A percentile compares a stretch with the other conserved stretches of the same genome.
Evolutionary conservation across 148 eudicot species (phyloP).

Genomic region (Silene uniflora): DNA sequence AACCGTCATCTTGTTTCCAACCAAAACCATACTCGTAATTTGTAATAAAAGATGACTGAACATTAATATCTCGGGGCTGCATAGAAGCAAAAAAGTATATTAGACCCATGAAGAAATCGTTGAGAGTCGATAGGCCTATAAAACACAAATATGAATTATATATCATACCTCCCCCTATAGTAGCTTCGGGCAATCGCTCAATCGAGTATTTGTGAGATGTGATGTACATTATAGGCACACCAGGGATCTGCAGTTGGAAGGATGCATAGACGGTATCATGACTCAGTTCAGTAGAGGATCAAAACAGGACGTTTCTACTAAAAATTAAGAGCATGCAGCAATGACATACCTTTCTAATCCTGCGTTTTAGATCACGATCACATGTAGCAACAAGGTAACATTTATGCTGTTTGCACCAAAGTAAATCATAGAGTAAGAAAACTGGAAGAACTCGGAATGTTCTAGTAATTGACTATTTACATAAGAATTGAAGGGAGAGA

Average conservation of each 20-base stretch:
- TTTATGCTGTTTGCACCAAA: conserved; percentile 63
- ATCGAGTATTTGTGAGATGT: conserved; percentile 85
- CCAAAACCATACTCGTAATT: neutral
- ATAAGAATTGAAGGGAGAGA: neutral
- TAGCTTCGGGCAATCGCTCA: conserved; percentile 96
- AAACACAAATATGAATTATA: neutral
- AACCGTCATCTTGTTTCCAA: neutral
- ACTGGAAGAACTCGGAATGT: neutral
- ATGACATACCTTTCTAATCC: conserved; percentile 77
- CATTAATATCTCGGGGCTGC: conserved; percentile 76
- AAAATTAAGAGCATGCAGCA: neutral
- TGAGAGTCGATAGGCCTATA: neutral
- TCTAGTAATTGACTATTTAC: neutral
- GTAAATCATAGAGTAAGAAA: conserved; percentile 12
- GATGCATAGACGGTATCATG: neutral
- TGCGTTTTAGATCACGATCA: conserved; percentile 94
- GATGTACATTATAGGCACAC: conserved; percentile 99
- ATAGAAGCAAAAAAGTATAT: conserved; percentile 14
- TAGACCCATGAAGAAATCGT: neutral
- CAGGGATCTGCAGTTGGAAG: conserved; percentile 60
- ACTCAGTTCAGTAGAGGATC: neutral
- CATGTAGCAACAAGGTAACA: conserved; percentile 98
- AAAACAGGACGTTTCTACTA: neutral
- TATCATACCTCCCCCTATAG: conserved; percentile 87
- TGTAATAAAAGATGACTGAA: neutral